phyloP scores from a whole-genome alignment of 805 yeast species.

The Lipomyces yamanashiensis region DNA sequence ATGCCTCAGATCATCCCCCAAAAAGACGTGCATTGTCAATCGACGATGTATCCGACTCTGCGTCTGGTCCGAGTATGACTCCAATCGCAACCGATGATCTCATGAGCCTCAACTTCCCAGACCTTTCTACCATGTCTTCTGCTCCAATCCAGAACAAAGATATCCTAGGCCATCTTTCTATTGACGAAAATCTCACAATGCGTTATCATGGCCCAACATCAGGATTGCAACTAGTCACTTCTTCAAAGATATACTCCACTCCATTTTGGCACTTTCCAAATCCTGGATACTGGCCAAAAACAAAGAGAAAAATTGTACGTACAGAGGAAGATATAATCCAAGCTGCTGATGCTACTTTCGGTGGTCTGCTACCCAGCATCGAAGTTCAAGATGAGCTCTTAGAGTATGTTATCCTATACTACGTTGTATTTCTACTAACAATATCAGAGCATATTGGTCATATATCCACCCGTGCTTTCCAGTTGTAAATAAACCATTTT shows the following conservation, averaged over 20 bases:
- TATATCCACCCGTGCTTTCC: constrained; percentile 13
- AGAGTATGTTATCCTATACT: not conserved
- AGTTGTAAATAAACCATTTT: not conserved
- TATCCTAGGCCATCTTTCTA: constrained; percentile 4
- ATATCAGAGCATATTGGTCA: constrained; percentile 3
- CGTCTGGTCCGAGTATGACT: not conserved
- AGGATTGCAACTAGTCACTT: constrained; percentile 3
- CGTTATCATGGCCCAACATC: constrained; percentile 11
- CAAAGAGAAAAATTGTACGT: constrained; percentile 7
- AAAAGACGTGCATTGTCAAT: not conserved
- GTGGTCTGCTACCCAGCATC: not conserved
- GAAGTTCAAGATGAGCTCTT: constrained; percentile 6
- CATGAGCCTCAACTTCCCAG: not conserved
- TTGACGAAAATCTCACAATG: constrained; percentile 13
- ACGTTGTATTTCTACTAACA: not conserved
- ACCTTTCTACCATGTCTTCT: not conserved
- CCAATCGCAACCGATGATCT: not conserved
- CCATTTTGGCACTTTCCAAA: constrained; percentile 16
- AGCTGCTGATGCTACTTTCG: constrained; percentile 1
- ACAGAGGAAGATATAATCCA: constrained; percentile 9
- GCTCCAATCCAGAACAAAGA: not conserved
- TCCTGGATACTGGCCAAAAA: constrained; percentile 15
- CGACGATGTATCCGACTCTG: not conserved
- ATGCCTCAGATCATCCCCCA: not conserved
- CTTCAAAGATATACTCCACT: constrained; percentile 5